These are phyloP conservation scores for Magnaporthiopsis incrustans DNA, from an alignment of 2,329 filamentous ascomycete species.

Conservation along the genomic window DNA sequence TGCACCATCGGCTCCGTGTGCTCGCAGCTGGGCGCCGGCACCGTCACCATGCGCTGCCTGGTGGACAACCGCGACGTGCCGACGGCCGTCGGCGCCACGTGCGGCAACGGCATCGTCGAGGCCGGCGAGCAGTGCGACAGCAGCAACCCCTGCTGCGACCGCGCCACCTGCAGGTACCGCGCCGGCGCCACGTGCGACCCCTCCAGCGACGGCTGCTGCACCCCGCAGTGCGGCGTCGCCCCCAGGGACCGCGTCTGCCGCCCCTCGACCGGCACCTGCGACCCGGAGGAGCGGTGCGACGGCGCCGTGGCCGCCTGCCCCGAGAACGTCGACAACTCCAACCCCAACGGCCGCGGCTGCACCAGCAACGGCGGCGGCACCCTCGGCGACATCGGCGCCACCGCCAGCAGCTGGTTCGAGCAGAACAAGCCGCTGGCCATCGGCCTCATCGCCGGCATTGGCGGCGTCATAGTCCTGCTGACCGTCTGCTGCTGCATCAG, in stretches of 20 bases:
- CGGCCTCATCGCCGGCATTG: constrained; percentile 66
- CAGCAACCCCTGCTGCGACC: constrained; percentile 73
- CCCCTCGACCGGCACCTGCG: constrained; percentile 69
- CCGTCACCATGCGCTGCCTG: constrained; percentile 65
- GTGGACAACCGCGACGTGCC: constrained; percentile 75
- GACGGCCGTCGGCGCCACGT: constrained; percentile 75
- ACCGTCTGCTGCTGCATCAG: constrained; percentile 59
- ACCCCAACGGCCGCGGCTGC: constrained; percentile 67
- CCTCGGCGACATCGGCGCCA: not conserved
- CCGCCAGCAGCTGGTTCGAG: constrained; percentile 59
- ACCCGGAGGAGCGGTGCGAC: constrained; percentile 75
- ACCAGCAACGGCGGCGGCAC: constrained; percentile 47
- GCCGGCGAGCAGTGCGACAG: constrained; percentile 89
- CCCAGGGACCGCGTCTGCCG: constrained; percentile 68
- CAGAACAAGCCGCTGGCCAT: constrained; percentile 77
- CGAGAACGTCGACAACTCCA: constrained; percentile 58
- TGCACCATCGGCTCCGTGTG: constrained; percentile 94
- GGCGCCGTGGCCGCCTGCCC: constrained; percentile 70
- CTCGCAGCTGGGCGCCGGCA: constrained; percentile 69
- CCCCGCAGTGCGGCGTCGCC: constrained; percentile 56
- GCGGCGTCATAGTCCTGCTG: constrained; percentile 62
- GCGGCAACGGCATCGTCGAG: constrained; percentile 96
- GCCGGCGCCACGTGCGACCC: constrained; percentile 69
- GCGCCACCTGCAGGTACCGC: constrained; percentile 79
- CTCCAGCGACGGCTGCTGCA: constrained; percentile 76